Conservation (phyloP, 371 early-diverging fungal genomes). For the Capniomyces stellatus region DNA sequence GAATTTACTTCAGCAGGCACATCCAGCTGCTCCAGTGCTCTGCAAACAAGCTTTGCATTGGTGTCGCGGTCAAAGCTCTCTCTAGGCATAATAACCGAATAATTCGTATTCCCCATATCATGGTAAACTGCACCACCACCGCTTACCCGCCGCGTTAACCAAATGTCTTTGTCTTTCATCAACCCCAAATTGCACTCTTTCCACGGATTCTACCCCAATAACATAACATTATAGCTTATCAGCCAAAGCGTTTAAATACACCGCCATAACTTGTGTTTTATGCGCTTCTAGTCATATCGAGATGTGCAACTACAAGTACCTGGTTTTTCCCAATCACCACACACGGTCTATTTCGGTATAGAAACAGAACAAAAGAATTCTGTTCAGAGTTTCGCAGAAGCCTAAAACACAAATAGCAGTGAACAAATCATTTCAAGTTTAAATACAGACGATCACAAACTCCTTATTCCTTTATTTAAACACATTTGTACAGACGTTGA, state of each 20-base stretch:
- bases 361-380: conserved; percentile 43
- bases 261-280: too few relatives aligned
- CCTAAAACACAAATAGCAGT: conserved; percentile 11
- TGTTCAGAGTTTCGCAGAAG: conserved; percentile 47
- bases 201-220: conserved; percentile 62
- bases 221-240: too few relatives aligned
- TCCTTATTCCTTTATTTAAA: not conserved
- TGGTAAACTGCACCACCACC: conserved; percentile 97
- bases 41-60: conserved; percentile 60
- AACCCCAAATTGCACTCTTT: conserved; percentile 66
- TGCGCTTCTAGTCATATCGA: not conserved
- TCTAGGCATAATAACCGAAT: conserved; percentile 84
- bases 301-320: conserved; percentile 27
- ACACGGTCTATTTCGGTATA: conserved; percentile 75
- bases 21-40: conserved; percentile 49
- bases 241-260: too few relatives aligned
- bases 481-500: not conserved
- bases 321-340: conserved; percentile 92
- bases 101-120: conserved; percentile 90
- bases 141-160: conserved; percentile 70
- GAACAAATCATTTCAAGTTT: not conserved
- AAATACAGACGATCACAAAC: not conserved
- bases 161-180: conserved; percentile 43
- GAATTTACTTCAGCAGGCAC: conserved; percentile 74
- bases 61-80: conserved; percentile 51